Evolutionary conservation across 768 basidiomycete genomes (phyloP).

Genomic region (Leccinum fibrillosum): DNA sequence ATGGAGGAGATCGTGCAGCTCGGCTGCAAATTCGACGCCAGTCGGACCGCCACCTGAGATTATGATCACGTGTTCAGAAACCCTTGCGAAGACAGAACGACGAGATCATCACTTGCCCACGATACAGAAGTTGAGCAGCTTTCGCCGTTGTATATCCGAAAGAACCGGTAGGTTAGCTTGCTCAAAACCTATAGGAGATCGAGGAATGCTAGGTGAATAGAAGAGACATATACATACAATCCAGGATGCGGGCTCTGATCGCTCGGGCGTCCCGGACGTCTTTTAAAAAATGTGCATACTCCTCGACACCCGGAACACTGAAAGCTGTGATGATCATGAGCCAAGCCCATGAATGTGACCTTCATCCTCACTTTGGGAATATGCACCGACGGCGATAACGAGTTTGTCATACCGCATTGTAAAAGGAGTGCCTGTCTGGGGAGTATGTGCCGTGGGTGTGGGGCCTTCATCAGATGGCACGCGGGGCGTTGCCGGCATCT

Average conservation of each 20-base stretch:
- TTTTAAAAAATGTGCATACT: slow-evolving; percentile 80
- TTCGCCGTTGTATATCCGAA: slow-evolving; percentile 68
- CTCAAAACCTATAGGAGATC: slow-evolving; percentile 58
- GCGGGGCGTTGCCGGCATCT: slow-evolving; percentile 65
- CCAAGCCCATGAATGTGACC: slow-evolving; percentile 2
- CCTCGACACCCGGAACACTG: slow-evolving; percentile 72
- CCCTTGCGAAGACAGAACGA: background rate
- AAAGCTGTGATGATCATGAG: slow-evolving; percentile 46
- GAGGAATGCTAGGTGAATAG: background rate
- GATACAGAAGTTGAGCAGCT: slow-evolving; percentile 81
- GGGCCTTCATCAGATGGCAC: slow-evolving; percentile 27
- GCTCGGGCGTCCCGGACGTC: slow-evolving; percentile 71
- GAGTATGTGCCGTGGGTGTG: slow-evolving; percentile 4
- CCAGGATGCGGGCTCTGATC: slow-evolving; percentile 71
- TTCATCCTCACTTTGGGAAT: slow-evolving; percentile 64
- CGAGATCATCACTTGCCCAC: slow-evolving; percentile 53
- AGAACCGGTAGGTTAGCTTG: slow-evolving; percentile 80
- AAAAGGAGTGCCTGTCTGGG: slow-evolving; percentile 41
- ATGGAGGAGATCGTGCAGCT: slow-evolving; percentile 73
- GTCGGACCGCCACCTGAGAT: slow-evolving; percentile 67
- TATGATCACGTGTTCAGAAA: slow-evolving; percentile 5
- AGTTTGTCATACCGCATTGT: slow-evolving; percentile 73
- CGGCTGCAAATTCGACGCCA: slow-evolving; percentile 82
- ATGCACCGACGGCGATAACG: slow-evolving; percentile 82
- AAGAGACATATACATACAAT: slow-evolving; percentile 42